Conservation (phyloP, 345 rosid species). For the Pugionium dolabratum region DNA sequence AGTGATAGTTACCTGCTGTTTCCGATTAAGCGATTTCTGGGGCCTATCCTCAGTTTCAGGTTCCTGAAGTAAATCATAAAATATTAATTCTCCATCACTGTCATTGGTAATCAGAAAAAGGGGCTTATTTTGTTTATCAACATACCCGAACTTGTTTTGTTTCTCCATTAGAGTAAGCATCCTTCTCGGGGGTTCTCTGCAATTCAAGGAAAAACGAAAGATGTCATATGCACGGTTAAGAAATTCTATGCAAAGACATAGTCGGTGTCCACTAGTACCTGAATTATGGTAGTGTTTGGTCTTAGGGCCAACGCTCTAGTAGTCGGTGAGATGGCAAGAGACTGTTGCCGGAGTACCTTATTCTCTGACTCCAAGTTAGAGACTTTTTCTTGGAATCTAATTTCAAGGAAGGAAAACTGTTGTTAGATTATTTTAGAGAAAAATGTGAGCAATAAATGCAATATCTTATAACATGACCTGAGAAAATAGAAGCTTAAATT, state of each 20-base stretch:
- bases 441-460: neutral
- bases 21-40: conserved; percentile 87
- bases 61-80: conserved; percentile 42
- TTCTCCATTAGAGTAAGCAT: conserved; percentile 66
- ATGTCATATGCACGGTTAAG: conserved; percentile 21
- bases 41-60: conserved; percentile 82
- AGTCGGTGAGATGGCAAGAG: conserved; percentile 80
- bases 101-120: conserved; percentile 26
- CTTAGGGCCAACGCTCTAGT: conserved; percentile 57
- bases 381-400: conserved; percentile 62
- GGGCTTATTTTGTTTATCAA: conserved; percentile 14
- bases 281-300: conserved; percentile 65
- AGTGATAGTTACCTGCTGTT: conserved; percentile 68
- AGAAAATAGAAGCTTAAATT: conserved; percentile 3
- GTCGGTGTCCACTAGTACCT: conserved; percentile 48
- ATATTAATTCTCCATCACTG: conserved; percentile 41
- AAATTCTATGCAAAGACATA: conserved; percentile 20
- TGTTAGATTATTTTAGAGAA: conserved; percentile 13
- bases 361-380: conserved; percentile 89
- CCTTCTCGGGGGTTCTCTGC: conserved; percentile 84
- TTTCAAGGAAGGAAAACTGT: neutral
- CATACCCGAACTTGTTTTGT: conserved; percentile 51
- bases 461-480: conserved; percentile 4
- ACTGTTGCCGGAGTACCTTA: conserved; percentile 87
- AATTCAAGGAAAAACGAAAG: conserved; percentile 29